Conservation (phyloP, 495 filamentous ascomycete genomes). For the Podospora didyma region DNA sequence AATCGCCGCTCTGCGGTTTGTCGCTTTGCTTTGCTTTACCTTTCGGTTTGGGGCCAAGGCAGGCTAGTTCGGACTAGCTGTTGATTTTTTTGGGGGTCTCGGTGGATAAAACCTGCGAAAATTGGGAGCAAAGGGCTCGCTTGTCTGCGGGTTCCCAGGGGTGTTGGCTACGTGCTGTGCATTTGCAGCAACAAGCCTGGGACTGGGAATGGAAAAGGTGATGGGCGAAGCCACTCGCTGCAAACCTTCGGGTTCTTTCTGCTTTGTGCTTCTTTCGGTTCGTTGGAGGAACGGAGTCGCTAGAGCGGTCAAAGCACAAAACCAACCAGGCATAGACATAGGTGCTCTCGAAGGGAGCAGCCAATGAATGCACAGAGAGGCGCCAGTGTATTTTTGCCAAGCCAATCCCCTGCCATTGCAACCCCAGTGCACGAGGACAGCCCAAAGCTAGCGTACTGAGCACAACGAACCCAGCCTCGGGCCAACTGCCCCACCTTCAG, state of each 20-base stretch:
- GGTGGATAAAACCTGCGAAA: not conserved
- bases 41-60: not conserved
- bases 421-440: too few species aligned
- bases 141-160: not conserved
- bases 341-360: not conserved
- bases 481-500: not conserved
- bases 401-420: not conserved
- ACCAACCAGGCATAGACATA: conserved; percentile 15
- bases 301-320: conserved; percentile 13
- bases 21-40: not conserved
- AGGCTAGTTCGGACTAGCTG: conserved; percentile 2
- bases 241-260: conserved; percentile 1
- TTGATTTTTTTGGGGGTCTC: not conserved
- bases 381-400: not conserved
- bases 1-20: conserved; percentile 6
- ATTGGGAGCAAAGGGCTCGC: not conserved
- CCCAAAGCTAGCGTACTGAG: too few species aligned
- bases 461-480: too few species aligned
- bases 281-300: not conserved
- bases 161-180: conserved; percentile 1
- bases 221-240: conserved; percentile 7
- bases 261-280: not conserved
- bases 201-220: too few species aligned
- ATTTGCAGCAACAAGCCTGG: not conserved
- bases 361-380: not conserved